These are phyloP conservation scores for Fraxinus velutina DNA, from an alignment of 305 asterid genomes.

Conservation along the genomic window DNA sequence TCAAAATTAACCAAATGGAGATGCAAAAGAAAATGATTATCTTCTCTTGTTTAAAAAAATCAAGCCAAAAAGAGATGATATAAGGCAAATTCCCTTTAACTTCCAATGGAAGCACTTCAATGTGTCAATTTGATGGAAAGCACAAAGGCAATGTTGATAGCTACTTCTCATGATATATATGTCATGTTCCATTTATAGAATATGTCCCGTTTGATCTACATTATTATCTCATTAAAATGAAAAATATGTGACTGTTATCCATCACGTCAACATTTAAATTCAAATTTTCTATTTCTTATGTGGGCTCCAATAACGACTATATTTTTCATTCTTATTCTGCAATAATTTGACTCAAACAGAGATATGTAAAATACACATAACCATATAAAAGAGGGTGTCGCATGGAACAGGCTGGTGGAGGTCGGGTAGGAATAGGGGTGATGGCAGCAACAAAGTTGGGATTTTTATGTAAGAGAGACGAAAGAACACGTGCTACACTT, in stretches of 20 bases:
- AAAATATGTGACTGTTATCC: too few relatives aligned
- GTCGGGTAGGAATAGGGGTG: background rate
- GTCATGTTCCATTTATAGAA: background rate
- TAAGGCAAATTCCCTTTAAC: constrained; percentile 9
- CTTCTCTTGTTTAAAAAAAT: background rate
- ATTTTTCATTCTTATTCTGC: too few relatives aligned
- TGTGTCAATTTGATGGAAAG: constrained; percentile 49
- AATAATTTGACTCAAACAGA: background rate
- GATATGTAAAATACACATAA: constrained; percentile 5
- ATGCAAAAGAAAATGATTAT: background rate
- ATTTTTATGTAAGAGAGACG: background rate
- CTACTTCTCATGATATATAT: constrained; percentile 12
- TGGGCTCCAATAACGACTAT: too few relatives aligned
- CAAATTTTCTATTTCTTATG: too few relatives aligned
- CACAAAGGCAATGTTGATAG: constrained; percentile 36
- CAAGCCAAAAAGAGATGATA: background rate
- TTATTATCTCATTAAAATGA: too few relatives aligned
- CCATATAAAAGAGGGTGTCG: constrained; percentile 26
- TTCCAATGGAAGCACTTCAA: constrained; percentile 43
- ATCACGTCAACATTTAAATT: too few relatives aligned
- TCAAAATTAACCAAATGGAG: background rate
- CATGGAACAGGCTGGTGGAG: background rate
- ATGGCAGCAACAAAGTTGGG: background rate
- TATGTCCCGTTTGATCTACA: too few relatives aligned
- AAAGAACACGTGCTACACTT: background rate